phyloP scores from a whole-genome alignment of 768 basidiomycete species.

The Gymnopilus dilepis region DNA sequence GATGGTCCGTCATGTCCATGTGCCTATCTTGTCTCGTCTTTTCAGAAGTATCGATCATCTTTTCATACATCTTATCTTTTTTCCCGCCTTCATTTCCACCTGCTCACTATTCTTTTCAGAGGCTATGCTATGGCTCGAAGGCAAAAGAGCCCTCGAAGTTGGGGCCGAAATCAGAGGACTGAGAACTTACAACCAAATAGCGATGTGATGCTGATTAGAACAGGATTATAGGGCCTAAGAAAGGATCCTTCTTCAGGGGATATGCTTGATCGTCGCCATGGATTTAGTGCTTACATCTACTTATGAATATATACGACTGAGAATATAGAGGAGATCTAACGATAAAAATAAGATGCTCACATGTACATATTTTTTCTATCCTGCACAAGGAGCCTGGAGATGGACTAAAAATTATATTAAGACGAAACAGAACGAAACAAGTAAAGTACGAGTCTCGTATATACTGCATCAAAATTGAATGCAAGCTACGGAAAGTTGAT shows the following conservation, averaged over 20 bases:
- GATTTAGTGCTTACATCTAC: too few species aligned
- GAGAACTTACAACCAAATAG: constrained; percentile 4
- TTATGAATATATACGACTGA: too few species aligned
- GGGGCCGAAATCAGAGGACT: constrained; percentile 61
- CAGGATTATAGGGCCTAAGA: too few species aligned
- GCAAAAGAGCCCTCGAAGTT: constrained; percentile 70
- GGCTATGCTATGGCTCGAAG: constrained; percentile 87
- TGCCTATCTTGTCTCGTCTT: neutral
- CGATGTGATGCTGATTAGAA: neutral
- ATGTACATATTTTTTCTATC: too few species aligned
- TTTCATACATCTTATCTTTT: neutral
- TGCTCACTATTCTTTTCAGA: constrained; percentile 47
- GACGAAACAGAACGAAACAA: neutral
- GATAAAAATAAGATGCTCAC: too few species aligned
- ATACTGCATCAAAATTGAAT: neutral
- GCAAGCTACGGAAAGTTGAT: too few species aligned
- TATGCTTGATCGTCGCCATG: too few species aligned
- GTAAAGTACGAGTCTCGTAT: neutral
- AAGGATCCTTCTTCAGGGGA: too few species aligned
- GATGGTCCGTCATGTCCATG: neutral
- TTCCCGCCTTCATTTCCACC: neutral
- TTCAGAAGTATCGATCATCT: neutral
- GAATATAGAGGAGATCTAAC: too few species aligned
- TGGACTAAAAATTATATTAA: too few species aligned
- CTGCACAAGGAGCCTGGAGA: too few species aligned